phyloP scores from a whole-genome alignment of 2,329 filamentous ascomycete species.

The Alternaria atra region DNA sequence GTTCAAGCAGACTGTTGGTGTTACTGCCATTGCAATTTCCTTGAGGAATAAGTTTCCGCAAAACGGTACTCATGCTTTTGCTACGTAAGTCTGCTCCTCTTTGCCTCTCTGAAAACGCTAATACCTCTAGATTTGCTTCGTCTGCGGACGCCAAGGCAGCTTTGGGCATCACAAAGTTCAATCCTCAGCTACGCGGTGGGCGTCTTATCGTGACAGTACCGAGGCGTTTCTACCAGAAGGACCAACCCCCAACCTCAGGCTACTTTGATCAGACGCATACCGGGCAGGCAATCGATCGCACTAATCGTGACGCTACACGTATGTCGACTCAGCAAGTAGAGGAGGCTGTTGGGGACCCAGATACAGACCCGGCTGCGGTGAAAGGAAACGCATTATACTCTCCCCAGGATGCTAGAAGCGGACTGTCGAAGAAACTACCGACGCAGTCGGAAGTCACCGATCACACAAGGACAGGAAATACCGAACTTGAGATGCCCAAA shows the following conservation, averaged over 20 bases:
- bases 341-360: not conserved
- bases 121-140: constrained; percentile 25
- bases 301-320: constrained; percentile 5
- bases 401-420: constrained; percentile 50
- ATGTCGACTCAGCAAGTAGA: constrained; percentile 5
- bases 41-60: constrained; percentile 7
- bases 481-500: constrained; percentile 29
- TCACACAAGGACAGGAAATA: constrained; percentile 16
- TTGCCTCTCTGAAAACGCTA: constrained; percentile 8
- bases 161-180: constrained; percentile 14
- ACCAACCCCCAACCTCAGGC: not conserved
- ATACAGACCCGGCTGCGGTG: not conserved
- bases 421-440: constrained; percentile 28
- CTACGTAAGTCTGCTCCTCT: constrained; percentile 21
- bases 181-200: constrained; percentile 20
- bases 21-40: constrained; percentile 16
- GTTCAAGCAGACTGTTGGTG: constrained; percentile 26
- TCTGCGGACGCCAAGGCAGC: constrained; percentile 24
- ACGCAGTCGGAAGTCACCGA: constrained; percentile 4
- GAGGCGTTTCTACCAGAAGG: constrained; percentile 31
- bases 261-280: constrained; percentile 3
- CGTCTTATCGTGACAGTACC: constrained; percentile 30
- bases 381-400: constrained; percentile 34
- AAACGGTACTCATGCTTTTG: constrained; percentile 27
- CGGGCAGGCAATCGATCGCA: constrained; percentile 2